Evolutionary conservation across 257 asterid species (phyloP).

Genomic region (Nicotiana obtusifolia): DNA sequence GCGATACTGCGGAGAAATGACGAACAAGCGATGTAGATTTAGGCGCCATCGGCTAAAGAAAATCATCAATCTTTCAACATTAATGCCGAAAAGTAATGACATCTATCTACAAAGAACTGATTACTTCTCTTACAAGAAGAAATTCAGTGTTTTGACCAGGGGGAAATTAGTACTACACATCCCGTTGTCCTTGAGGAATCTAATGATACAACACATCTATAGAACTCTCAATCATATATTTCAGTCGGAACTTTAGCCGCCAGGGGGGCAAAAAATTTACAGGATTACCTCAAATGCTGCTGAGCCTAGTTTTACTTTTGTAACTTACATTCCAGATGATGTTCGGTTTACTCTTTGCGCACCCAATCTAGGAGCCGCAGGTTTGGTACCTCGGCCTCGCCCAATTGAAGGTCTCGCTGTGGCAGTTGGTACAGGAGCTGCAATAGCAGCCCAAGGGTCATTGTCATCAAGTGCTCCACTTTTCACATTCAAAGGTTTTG

Average conservation of each 20-base stretch:
- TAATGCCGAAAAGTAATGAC: background rate
- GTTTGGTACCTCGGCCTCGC: slow-evolving; percentile 61
- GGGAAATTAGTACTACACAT: background rate
- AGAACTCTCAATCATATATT: slow-evolving; percentile 5
- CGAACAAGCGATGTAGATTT: background rate
- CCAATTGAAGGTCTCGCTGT: slow-evolving; percentile 56
- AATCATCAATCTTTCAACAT: background rate
- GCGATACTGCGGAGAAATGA: background rate
- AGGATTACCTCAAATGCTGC: slow-evolving; percentile 16
- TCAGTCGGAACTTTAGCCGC: slow-evolving; percentile 13
- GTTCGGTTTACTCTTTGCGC: slow-evolving; percentile 86
- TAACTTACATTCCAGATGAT: slow-evolving; percentile 57
- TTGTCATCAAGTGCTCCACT: slow-evolving; percentile 19
- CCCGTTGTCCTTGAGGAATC: background rate
- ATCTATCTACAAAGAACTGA: background rate
- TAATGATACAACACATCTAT: slow-evolving; percentile 21
- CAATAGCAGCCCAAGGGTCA: slow-evolving; percentile 51
- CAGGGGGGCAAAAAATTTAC: slow-evolving; percentile 29
- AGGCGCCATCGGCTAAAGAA: background rate
- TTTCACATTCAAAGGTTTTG: slow-evolving; percentile 32
- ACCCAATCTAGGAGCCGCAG: slow-evolving; percentile 74
- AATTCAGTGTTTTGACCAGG: background rate
- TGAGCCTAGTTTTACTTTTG: slow-evolving; percentile 13
- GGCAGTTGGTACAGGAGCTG: slow-evolving; percentile 61
- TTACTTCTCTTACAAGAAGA: background rate